Percentiles rank a stretch among this genome's conserved stretches.
These are phyloP conservation scores for Kodamaea suecica DNA, from an alignment of 1,139 yeast genomes.

Conservation along the genomic window DNA sequence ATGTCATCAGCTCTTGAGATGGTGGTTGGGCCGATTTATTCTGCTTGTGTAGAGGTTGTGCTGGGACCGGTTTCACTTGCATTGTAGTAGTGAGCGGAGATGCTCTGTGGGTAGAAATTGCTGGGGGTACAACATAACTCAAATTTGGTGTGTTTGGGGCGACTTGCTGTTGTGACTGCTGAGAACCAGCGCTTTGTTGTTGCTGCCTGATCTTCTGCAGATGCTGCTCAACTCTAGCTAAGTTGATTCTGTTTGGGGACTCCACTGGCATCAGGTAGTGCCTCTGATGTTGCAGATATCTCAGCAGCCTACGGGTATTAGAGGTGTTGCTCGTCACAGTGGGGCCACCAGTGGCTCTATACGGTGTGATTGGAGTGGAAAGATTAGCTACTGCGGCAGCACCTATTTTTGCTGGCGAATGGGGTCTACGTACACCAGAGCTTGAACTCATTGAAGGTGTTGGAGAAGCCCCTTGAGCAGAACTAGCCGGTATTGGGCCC, in stretches of 20 bases:
- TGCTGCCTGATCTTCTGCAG: constrained; percentile 3
- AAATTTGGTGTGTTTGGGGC: not conserved
- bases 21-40: constrained; percentile 35
- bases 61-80: constrained; percentile 45
- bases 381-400: constrained; percentile 68
- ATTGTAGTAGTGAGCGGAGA: constrained; percentile 29
- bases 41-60: constrained; percentile 44
- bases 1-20: constrained; percentile 49
- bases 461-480: constrained; percentile 39
- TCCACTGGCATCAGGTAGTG: constrained; percentile 46
- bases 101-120: constrained; percentile 17
- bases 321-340: constrained; percentile 13
- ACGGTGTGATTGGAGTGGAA: constrained; percentile 33
- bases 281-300: constrained; percentile 35
- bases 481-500: not conserved
- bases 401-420: constrained; percentile 71
- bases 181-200: constrained; percentile 2
- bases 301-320: constrained; percentile 16
- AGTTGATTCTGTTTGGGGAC: constrained; percentile 9
- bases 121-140: constrained; percentile 2
- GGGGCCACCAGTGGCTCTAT: constrained; percentile 16
- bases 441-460: constrained; percentile 12
- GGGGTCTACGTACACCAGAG: constrained; percentile 36
- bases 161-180: not conserved
- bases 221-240: constrained; percentile 8